Base-by-base conservation (phyloP, 306 rosid genomes). In the Ceratonia siliqua region DNA sequence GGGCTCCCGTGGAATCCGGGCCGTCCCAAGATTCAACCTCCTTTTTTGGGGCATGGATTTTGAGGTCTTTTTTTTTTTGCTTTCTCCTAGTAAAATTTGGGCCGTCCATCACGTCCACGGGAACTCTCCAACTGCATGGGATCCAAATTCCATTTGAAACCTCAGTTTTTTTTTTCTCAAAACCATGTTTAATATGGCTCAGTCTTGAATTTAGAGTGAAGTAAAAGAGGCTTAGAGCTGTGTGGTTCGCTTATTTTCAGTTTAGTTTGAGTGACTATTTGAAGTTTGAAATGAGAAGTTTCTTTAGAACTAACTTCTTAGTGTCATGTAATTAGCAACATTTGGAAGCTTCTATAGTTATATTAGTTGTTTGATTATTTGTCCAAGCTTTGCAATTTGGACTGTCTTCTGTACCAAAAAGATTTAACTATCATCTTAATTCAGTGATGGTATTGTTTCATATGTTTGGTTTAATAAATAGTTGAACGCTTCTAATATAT, bases 141-240 rank as follows among this genome's bases (percentile, higher is more conserved):
- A n/a, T n/a, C n/a, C n/a, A n/a, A n/a, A n/a, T n/a, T n/a, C n/a
- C 63, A 55, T 68, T 74, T 72, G 33, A 62, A 63, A 70, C 41
- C 32, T 17, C n/a, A 21, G 32, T 76, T 53, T 71, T n/a, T 76
- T 53, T 71, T n/a, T 25, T 48, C 52, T 53, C 10, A 50, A 48
- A 82, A 52, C 25, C 69, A 61, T 73, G 72, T 62, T 46, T 52
- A 80, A 48, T 32, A 76, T 61, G 65, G 20, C 62, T 68, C 63
- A 13, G 45, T 49, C 36, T 76, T 67, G 54, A 56, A 71, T 57
- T 75, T 6, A 4, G 68, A 57, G 49, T 30, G 72, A 46, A 25
- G 35, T 41, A 46, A 21, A 61, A 70, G 62, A 54, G 17, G 56
- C 22, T 36, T 54, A 41, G 75, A 28, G 52, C 41, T 54, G 62